These are phyloP conservation scores for Fusarium xyrophilum DNA, from an alignment of 2,329 filamentous ascomycete genomes.

Conservation along the genomic window DNA sequence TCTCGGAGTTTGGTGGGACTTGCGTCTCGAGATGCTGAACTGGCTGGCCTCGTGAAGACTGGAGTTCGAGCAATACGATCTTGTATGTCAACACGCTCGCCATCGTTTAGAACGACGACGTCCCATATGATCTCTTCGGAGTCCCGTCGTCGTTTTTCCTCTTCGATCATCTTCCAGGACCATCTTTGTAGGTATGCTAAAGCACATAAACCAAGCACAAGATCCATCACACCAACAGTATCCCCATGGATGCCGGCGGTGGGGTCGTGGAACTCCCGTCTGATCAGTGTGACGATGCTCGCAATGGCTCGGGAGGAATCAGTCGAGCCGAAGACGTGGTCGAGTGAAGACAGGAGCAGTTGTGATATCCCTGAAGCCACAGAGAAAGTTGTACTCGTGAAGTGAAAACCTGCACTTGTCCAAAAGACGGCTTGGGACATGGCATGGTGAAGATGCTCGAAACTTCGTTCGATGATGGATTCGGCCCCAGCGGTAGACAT, in stretches of 20 bases:
- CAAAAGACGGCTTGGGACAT: constrained; percentile 67
- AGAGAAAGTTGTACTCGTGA: constrained; percentile 62
- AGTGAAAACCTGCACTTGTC: constrained; percentile 65
- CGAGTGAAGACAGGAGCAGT: constrained; percentile 63
- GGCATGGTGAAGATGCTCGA: constrained; percentile 63
- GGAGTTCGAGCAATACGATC: constrained; percentile 10
- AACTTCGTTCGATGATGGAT: constrained; percentile 61
- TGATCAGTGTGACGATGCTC: constrained; percentile 69
- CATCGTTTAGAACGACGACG: constrained; percentile 67
- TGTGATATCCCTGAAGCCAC: constrained; percentile 64
- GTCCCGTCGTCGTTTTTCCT: constrained; percentile 55
- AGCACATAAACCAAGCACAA: constrained; percentile 66
- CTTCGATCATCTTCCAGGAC: constrained; percentile 59
- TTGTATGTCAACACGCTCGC: constrained; percentile 63
- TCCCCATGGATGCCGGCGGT: constrained; percentile 66
- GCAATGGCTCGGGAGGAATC: constrained; percentile 72
- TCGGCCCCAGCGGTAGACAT: constrained; percentile 61
- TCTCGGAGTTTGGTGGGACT: not conserved
- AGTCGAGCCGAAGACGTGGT: constrained; percentile 72
- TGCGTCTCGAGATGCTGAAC: not conserved
- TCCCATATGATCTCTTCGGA: constrained; percentile 70
- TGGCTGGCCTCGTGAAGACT: constrained; percentile 1
- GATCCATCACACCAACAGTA: constrained; percentile 64
- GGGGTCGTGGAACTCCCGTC: constrained; percentile 69
- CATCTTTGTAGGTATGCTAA: constrained; percentile 67